Base-by-base conservation (phyloP, 768 basidiomycete species). In the Boletus rubescentipes region DNA sequence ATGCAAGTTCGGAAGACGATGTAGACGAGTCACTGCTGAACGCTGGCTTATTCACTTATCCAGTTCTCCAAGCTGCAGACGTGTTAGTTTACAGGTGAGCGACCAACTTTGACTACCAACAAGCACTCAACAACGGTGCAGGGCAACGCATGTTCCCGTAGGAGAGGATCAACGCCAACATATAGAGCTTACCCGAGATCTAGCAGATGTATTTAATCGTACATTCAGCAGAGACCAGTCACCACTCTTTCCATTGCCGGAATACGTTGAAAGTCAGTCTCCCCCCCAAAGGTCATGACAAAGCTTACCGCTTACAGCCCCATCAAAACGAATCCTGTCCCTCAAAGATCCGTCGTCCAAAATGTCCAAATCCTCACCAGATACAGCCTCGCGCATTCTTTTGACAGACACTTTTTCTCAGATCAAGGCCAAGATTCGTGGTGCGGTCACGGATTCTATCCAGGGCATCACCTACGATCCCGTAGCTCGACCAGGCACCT, bases 151-250 rank as follows among this genome's bases (percentile, higher is more conserved):
- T 67, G 89, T 98, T 1, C 96, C 96, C 0, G 95, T 98, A 5
- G 96, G 96, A 23, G 94, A 98, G 64, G 96, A 98, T 68, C 96
- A 98, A 66, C 83, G 84, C 20, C 96, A 98, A 73, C 96, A 98
- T 64, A 80, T 98, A 38, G 94, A 97, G 63, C 82, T 98, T 0
- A 80, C 81, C 16, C 84, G 93, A 30, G 92, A 95, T 61, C 73
- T 97, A 11, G 93, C 91, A 0, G 83, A 90, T 16, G 74, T 72
- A 9, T 96, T 96, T 75, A 98, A 98, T 67, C 78, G 82, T 9
- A 79, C 78, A 16, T 92, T 84, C 67, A 72, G 73, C 38, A 57
- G 65, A 8, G 71, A 68, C 5, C 71, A 74, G 10, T 37, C 62
- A 0, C 73, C 77, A 0, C 67, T 88, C 56, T 96, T 98, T 63